A percentile compares a stretch with the other conserved stretches of the same genome.
phyloP scores from a whole-genome alignment of 192 early-diverging fungal species.

The Podila clonocystis region DNA sequence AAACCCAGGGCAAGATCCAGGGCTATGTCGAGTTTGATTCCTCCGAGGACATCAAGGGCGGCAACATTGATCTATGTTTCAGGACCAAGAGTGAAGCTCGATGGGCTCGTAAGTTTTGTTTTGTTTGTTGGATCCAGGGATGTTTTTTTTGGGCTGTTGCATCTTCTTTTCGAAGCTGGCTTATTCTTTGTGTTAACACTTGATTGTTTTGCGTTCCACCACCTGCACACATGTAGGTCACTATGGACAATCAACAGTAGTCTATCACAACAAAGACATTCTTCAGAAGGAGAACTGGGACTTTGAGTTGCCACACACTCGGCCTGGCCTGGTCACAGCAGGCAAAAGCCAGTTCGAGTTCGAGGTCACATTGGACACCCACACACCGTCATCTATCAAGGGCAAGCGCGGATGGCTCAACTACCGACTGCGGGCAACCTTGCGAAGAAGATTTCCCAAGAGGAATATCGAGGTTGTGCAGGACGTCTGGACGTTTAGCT shows the following conservation, averaged over 20 bases:
- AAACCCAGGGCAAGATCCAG: slow-evolving; percentile 6
- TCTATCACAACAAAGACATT: slow-evolving; percentile 19
- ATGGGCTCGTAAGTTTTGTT: slow-evolving; percentile 25
- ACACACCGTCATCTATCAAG: slow-evolving; percentile 22
- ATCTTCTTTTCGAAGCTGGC: too few relatives aligned
- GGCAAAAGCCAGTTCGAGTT: slow-evolving; percentile 24
- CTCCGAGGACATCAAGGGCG: slow-evolving; percentile 26
- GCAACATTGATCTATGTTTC: slow-evolving; percentile 24
- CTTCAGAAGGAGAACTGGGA: slow-evolving; percentile 25
- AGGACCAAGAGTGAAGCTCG: slow-evolving; percentile 27
- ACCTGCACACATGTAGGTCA: slow-evolving; percentile 4
- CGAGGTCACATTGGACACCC: slow-evolving; percentile 9
- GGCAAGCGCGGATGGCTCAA: slow-evolving; percentile 26
- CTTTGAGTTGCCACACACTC: slow-evolving; percentile 8
- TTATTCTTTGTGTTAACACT: not conserved
- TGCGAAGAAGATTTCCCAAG: slow-evolving; percentile 14
- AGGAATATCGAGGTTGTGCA: slow-evolving; percentile 25
- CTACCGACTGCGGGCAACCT: slow-evolving; percentile 22
- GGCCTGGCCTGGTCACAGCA: slow-evolving; percentile 19
- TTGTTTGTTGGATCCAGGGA: not conserved
- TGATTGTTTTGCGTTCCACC: not conserved
- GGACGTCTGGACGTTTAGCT: slow-evolving; percentile 36
- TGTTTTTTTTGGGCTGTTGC: not conserved
- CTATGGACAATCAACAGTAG: slow-evolving; percentile 6
- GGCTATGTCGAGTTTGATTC: slow-evolving; percentile 37